Evolutionary conservation across 2,329 filamentous ascomycete genomes (phyloP).

Genomic region (Lomentospora prolificans): DNA sequence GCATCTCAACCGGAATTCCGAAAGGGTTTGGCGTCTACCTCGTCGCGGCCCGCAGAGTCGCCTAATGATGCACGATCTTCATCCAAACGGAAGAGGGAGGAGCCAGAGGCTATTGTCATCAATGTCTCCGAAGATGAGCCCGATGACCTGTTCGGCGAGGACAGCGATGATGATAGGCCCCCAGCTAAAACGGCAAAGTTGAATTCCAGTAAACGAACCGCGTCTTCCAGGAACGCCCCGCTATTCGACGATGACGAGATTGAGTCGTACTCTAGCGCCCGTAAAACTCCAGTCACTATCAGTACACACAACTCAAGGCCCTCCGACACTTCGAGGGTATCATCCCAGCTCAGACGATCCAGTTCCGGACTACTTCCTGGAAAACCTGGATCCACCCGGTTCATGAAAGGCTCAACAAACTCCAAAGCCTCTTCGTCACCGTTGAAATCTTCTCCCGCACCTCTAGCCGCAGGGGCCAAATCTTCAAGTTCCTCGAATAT

Average conservation of each 20-base stretch:
- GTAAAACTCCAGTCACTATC: background rate
- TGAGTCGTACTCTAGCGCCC: background rate
- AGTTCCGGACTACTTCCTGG: background rate
- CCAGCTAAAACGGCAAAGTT: background rate
- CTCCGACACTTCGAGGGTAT: background rate
- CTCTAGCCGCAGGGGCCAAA: background rate
- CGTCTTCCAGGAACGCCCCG: background rate
- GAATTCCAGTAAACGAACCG: background rate
- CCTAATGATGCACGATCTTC: background rate
- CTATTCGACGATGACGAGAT: slow-evolving; percentile 1
- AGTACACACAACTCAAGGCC: background rate
- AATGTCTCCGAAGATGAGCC: slow-evolving; percentile 4
- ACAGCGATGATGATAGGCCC: background rate
- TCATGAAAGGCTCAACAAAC: background rate
- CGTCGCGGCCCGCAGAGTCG: background rate
- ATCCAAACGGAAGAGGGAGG: background rate
- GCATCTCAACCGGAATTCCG: slow-evolving; percentile 4
- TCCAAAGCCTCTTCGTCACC: background rate
- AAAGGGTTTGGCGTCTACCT: background rate
- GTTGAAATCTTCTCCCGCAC: background rate
- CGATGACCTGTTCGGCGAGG: background rate
- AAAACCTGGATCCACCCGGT: slow-evolving; percentile 6
- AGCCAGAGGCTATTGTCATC: background rate
- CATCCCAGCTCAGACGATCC: background rate
- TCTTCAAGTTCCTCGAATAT: background rate